Conservation (phyloP, 768 basidiomycete genomes). For the Termitomyces sp. region DNA sequence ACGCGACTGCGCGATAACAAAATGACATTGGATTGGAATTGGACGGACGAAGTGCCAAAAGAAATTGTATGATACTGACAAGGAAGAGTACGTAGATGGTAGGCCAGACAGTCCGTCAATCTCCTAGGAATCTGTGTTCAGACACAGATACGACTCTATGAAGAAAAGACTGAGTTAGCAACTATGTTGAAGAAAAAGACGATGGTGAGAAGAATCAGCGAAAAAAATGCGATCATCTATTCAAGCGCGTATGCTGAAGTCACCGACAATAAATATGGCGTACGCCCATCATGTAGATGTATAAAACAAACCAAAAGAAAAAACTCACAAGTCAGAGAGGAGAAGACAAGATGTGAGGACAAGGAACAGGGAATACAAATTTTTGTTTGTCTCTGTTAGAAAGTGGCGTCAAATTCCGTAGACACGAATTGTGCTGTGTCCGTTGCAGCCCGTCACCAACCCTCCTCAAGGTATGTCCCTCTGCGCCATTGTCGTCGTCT, state of each 20-base stretch:
- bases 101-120: not conserved
- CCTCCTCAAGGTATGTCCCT: slow-evolving; percentile 65
- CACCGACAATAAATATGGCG: slow-evolving; percentile 73
- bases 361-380: slow-evolving; percentile 4
- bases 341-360: slow-evolving; percentile 8
- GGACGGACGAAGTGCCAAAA: slow-evolving; percentile 4
- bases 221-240: slow-evolving; percentile 44
- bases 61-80: slow-evolving; percentile 10
- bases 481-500: slow-evolving; percentile 12
- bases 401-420: slow-evolving; percentile 21
- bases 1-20: slow-evolving; percentile 5
- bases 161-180: not conserved
- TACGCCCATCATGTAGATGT: slow-evolving; percentile 47
- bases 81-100: slow-evolving; percentile 9
- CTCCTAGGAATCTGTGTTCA: not conserved
- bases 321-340: slow-evolving; percentile 19
- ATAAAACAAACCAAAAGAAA: not conserved
- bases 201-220: slow-evolving; percentile 29
- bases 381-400: slow-evolving; percentile 24
- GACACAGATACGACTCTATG: not conserved
- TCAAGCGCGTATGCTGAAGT: slow-evolving; percentile 22
- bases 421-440: slow-evolving; percentile 17
- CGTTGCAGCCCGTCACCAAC: slow-evolving; percentile 32
- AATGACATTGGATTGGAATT: slow-evolving; percentile 7
- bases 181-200: not conserved